Evolutionary conservation across 192 early-diverging fungal genomes (phyloP).

Genomic region (Obelidium mucronatum): DNA sequence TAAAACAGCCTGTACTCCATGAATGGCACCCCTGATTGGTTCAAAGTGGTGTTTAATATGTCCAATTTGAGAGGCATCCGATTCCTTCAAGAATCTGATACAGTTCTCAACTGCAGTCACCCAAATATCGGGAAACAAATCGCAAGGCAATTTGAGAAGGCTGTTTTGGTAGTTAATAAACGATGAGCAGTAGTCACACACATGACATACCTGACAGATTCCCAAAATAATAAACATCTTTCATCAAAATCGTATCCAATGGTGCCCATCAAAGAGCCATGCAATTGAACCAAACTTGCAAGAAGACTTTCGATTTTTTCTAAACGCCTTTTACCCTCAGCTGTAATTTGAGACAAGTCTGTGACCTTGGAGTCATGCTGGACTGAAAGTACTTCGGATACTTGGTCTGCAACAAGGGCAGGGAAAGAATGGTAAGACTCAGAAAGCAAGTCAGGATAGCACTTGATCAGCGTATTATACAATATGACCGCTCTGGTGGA

Average conservation of each 20-base stretch:
- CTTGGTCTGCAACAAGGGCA: constrained; percentile 43
- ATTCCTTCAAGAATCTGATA: constrained; percentile 33
- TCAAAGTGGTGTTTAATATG: constrained; percentile 20
- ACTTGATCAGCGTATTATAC: constrained; percentile 37
- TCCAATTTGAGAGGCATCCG: neutral
- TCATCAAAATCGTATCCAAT: constrained; percentile 27
- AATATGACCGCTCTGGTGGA: constrained; percentile 39
- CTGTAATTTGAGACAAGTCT: neutral
- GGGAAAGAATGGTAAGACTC: constrained; percentile 36
- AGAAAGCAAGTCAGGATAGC: constrained; percentile 31
- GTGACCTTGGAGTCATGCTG: constrained; percentile 1
- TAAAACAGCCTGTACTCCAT: constrained; percentile 42
- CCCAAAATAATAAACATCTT: constrained; percentile 50
- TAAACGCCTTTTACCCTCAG: neutral
- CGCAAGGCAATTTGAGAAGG: constrained; percentile 42
- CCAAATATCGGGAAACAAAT: constrained; percentile 32
- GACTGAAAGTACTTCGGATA: constrained; percentile 30
- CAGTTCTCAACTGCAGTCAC: constrained; percentile 39
- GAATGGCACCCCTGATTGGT: neutral
- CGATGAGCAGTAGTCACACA: too few relatives aligned
- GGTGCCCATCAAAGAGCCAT: constrained; percentile 40
- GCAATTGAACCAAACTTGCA: constrained; percentile 33
- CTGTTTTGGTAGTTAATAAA: constrained; percentile 25
- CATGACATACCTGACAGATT: constrained; percentile 37
- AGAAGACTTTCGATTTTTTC: constrained; percentile 15